Conservation (phyloP, 148 eudicot genomes). For the Fagopyrum tataricum region DNA sequence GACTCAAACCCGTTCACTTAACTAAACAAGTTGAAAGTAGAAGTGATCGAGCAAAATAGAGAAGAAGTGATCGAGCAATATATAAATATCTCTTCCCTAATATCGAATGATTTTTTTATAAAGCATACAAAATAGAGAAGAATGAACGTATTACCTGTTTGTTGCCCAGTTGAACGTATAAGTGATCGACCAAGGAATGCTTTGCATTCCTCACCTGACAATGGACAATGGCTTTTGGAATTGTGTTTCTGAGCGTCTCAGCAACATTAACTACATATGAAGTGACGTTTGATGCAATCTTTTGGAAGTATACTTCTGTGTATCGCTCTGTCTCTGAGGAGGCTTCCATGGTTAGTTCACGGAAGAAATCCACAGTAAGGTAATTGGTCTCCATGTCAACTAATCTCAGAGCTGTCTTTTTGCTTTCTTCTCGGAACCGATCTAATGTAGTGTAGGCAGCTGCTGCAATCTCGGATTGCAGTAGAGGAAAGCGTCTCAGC, state of each 20-base stretch:
- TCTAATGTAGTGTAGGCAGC: constrained; percentile 57
- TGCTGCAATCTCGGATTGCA: constrained; percentile 56
- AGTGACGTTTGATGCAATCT: constrained; percentile 44
- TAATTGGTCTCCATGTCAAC: constrained; percentile 85
- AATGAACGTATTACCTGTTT: constrained; percentile 31
- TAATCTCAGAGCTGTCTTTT: constrained; percentile 50
- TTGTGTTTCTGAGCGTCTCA: constrained; percentile 39
- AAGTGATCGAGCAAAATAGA: too few relatives aligned
- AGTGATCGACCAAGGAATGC: constrained; percentile 37
- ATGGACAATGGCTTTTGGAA: constrained; percentile 56
- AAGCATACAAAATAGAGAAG: neutral
- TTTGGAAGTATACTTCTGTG: constrained; percentile 46
- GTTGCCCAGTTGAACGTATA: constrained; percentile 38
- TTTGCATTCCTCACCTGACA: constrained; percentile 55
- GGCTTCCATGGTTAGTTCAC: constrained; percentile 53
- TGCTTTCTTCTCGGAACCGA: constrained; percentile 68
- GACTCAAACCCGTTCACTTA: too few relatives aligned
- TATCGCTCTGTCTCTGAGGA: constrained; percentile 32
- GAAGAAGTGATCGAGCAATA: too few relatives aligned
- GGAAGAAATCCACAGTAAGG: constrained; percentile 68
- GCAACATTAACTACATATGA: constrained; percentile 48
- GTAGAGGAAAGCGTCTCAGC: constrained; percentile 60
- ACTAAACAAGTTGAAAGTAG: too few relatives aligned
- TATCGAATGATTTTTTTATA: too few relatives aligned
- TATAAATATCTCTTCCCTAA: too few relatives aligned